Conservation (phyloP, 805 yeast genomes). For the Saccharomycopsis sp. region DNA sequence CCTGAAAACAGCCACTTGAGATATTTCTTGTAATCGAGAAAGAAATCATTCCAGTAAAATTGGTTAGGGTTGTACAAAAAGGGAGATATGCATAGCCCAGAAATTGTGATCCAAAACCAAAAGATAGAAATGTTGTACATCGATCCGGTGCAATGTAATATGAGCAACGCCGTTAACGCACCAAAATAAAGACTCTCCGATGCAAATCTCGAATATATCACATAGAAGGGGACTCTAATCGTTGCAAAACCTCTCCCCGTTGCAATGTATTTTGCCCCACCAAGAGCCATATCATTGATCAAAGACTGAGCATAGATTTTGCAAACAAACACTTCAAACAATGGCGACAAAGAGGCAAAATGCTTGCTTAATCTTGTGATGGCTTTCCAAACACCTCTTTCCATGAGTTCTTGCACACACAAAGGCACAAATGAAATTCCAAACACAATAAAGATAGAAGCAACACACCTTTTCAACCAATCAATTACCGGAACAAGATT, state of each 20-base stretch:
- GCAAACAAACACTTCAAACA: conserved; percentile 74
- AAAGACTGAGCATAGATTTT: conserved; percentile 67
- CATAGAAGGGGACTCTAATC: conserved; percentile 54
- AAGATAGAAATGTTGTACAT: conserved; percentile 53
- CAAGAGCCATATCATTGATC: conserved; percentile 57
- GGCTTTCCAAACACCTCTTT: conserved; percentile 68
- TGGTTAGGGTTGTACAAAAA: conserved; percentile 60
- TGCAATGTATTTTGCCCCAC: conserved; percentile 76
- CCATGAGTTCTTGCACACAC: conserved; percentile 67
- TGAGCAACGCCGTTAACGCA: conserved; percentile 38
- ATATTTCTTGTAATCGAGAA: conserved; percentile 46
- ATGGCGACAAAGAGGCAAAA: conserved; percentile 60
- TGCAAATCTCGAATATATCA: conserved; percentile 60
- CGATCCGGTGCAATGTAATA: conserved; percentile 47
- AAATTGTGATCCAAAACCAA: conserved; percentile 55
- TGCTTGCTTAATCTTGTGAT: conserved; percentile 55
- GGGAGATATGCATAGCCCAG: conserved; percentile 49
- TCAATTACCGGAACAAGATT: conserved; percentile 60
- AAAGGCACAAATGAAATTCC: conserved; percentile 67
- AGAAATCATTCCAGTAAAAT: conserved; percentile 53
- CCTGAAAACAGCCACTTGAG: conserved; percentile 40
- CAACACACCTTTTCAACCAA: conserved; percentile 66
- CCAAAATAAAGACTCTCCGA: conserved; percentile 62
- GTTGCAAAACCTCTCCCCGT: conserved; percentile 83
- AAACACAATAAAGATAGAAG: conserved; percentile 68